Evolutionary conservation across 1,139 yeast genomes (phyloP), one percentile per base, ranked within the genome.

Genomic region (Geotrichum aggregatum): DNA sequence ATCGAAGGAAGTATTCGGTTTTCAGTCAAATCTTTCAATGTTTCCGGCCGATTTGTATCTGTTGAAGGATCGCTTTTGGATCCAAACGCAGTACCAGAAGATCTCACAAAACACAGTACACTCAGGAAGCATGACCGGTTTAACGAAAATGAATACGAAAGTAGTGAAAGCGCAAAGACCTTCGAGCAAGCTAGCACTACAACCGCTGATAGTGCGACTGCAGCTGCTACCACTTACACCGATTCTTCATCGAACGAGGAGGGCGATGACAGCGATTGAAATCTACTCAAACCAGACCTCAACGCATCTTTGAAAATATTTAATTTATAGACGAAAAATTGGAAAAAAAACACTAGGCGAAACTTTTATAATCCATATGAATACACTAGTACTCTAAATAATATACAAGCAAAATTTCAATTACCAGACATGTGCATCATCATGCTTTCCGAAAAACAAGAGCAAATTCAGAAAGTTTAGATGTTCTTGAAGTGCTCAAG

Each of bases 401-500:
- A 24, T 24, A 24, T 24, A 24, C 28, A 24, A 24, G 7, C 28
- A 24, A 24, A 5, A 24, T 24, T 24, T 24, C 28, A 24, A 24
- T 5, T 24, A 34, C 36, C 36, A n/a, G 18, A 34, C 36, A 34
- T 34, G 36, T 34, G 28, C 28, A 34, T 34, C n/a, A 34, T 18
- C 36, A 34, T 34, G 18, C 7, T 34, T 11, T 34, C 36, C 36
- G n/a, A 34, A 34, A n/a, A 11, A 34, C 19, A 13, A 4, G 18
- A 34, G 16, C 16, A 33, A 33, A 4, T n/a, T 13, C 18, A 13
- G 78, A 70, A 48, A 34, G 33, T 22, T 73, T 81, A 81, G 78
- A 87, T 91, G 76, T 87, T 87, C 72, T 95, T 84, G 78, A 92
- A 89, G 84, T 88, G 92, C 78, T 89, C 95, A 77, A 92, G 84